Evolutionary conservation across 73 alveolate species (phyloP).

Genomic region (Tetrahymena borealis): DNA sequence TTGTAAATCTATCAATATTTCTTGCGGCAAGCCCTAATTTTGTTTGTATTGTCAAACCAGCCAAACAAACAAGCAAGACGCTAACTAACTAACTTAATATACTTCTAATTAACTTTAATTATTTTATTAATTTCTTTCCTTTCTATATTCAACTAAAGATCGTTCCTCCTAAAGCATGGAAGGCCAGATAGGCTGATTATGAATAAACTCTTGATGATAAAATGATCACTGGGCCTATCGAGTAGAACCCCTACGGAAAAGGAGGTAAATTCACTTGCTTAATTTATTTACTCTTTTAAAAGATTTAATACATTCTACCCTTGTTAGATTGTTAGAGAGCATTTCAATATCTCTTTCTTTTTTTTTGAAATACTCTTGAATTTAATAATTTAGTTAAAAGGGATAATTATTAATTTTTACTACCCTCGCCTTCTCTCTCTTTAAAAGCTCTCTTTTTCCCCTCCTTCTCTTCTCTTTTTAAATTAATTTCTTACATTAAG

Average conservation of each 20-base stretch:
- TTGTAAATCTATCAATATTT: too few species aligned
- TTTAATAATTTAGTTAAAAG: neutral
- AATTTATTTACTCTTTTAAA: constrained; percentile 9
- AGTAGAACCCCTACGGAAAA: constrained; percentile 64
- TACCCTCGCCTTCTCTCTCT: neutral
- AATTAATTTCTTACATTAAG: neutral
- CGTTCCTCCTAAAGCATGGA: constrained; percentile 77
- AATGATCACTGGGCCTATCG: constrained; percentile 63
- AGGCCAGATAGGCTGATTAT: constrained; percentile 67
- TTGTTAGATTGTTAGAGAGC: neutral
- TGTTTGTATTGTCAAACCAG: too few species aligned
- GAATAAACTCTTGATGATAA: constrained; percentile 16
- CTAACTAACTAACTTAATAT: neutral
- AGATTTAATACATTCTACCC: neutral
- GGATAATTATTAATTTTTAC: neutral
- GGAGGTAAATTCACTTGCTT: constrained; percentile 53
- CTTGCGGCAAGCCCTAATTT: too few species aligned
- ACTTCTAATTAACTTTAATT: neutral
- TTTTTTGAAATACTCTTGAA: neutral
- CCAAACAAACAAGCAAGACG: neutral
- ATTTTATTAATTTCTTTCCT: neutral
- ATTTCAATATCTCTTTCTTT: neutral
- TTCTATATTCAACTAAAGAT: constrained; percentile 34
- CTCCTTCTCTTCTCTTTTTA: neutral
- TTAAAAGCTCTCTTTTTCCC: neutral